Percentiles rank a stretch among this genome's conserved stretches.
phyloP scores from a whole-genome alignment of 2,329 filamentous ascomycete species.

The Fusarium sp. region DNA sequence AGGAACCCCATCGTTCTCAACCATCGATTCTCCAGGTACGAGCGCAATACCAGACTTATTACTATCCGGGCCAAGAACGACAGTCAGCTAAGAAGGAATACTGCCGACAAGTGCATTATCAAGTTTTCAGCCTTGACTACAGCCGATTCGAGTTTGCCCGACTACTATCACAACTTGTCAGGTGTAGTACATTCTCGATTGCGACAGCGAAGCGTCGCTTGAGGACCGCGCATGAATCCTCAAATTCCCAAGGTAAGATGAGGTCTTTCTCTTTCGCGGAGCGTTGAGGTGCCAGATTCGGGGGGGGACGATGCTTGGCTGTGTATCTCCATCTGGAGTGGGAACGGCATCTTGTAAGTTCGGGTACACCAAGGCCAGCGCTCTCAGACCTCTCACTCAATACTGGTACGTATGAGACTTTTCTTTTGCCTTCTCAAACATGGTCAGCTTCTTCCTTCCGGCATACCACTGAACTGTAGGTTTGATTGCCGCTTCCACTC shows the following conservation, averaged over 20 bases:
- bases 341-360: conserved; percentile 4
- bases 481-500: background rate
- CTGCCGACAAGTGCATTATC: background rate
- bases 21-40: background rate
- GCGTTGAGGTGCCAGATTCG: background rate
- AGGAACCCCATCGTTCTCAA: background rate
- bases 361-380: background rate
- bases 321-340: background rate
- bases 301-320: background rate
- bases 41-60: background rate
- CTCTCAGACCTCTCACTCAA: background rate
- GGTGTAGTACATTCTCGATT: conserved; percentile 14
- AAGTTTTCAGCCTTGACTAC: background rate
- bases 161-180: conserved; percentile 12
- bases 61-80: background rate
- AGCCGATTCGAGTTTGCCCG: conserved; percentile 15
- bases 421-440: background rate
- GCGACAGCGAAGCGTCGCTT: conserved; percentile 28
- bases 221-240: conserved; percentile 48
- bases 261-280: background rate
- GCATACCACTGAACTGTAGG: background rate
- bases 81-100: background rate
- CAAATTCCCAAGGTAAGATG: conserved; percentile 49
- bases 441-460: background rate
- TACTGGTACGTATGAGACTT: conserved; percentile 26